Evolutionary conservation across 805 yeast species (phyloP), one percentile per base, ranked within the genome.

Genomic region (Saturnispora zaruensis): DNA sequence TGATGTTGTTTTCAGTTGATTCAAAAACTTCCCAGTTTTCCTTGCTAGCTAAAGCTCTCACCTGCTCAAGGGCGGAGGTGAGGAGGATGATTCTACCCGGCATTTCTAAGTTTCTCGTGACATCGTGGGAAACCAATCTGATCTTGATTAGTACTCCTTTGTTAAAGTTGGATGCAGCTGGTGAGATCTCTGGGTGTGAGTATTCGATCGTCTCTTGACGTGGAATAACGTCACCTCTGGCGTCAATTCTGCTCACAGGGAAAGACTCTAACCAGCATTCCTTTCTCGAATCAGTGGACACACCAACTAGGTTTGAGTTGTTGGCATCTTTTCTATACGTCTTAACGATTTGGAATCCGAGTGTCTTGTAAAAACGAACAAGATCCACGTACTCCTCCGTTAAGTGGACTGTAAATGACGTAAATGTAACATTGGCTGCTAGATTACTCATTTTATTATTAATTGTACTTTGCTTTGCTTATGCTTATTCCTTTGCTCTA

Each of bases 231-330:
- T 48, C 42, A 1, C 57, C 61, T 3, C 52, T 47, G 9, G 44
- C 18, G 42, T 57, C 59, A 14, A 58, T 16, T 43, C 58, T 54
- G 1, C 60, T 48, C 38, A 75, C 67, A 20, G 86, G 87, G 63
- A 79, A 83, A 21, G 81, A 68, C 63, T 83, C 86, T 44, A 85
- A 62, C 95, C 95, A 85, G 26, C 78, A 65, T 65, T 85, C 95
- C 54, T 72, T 76, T 45, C 82, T 59, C 0, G 90, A 83, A 55
- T 83, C 87, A 50, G 70, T 72, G 7, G 87, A 76, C 43, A 84
- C 69, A 4, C 90, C 90, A 13, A 53, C 66, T 7, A 46, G 23
- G 28, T 16, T 36, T 38, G 56, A 63, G 51, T 53, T 65, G 49
- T 68, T 65, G 53, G 72, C 69, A 62, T 69, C 76, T 54, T 82